These are phyloP conservation scores for Sphagnum fallax DNA, from an alignment of 228 moss, liverwort and hornwort species.

Conservation along the genomic window DNA sequence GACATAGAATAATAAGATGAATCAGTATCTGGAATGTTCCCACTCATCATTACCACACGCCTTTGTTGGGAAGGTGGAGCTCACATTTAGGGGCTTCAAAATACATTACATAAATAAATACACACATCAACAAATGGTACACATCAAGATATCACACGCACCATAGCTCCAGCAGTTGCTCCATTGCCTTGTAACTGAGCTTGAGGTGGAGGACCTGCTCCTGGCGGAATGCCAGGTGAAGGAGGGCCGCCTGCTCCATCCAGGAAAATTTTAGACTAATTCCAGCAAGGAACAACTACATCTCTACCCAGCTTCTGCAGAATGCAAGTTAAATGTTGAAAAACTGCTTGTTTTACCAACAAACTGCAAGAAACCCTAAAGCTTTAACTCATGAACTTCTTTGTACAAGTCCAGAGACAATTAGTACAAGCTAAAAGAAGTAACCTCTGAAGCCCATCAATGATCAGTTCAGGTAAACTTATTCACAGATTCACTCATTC, in stretches of 20 bases:
- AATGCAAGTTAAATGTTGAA: not conserved
- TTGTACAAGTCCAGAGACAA: not conserved
- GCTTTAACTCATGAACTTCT: not conserved
- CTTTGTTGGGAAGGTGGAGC: too few relatives aligned
- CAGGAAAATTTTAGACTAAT: conserved; percentile 1
- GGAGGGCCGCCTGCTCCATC: conserved; percentile 56
- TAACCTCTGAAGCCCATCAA: too few relatives aligned
- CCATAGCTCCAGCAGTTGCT: conserved; percentile 68
- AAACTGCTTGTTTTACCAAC: not conserved
- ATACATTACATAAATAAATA: not conserved
- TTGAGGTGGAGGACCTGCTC: conserved; percentile 71
- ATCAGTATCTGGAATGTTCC: too few relatives aligned
- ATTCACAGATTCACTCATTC: too few relatives aligned
- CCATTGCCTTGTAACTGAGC: conserved; percentile 60
- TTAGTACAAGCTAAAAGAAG: not conserved
- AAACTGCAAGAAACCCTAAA: not conserved
- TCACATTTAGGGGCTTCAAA: not conserved
- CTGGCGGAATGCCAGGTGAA: conserved; percentile 71
- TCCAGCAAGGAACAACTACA: too few relatives aligned
- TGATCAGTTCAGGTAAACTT: too few relatives aligned
- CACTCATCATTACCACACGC: not conserved
- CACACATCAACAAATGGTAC: not conserved
- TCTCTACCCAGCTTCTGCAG: too few relatives aligned
- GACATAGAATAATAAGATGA: not conserved
- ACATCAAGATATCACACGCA: conserved; percentile 16